Conservation (phyloP, 768 basidiomycete species). For the Amanita rimosa region DNA sequence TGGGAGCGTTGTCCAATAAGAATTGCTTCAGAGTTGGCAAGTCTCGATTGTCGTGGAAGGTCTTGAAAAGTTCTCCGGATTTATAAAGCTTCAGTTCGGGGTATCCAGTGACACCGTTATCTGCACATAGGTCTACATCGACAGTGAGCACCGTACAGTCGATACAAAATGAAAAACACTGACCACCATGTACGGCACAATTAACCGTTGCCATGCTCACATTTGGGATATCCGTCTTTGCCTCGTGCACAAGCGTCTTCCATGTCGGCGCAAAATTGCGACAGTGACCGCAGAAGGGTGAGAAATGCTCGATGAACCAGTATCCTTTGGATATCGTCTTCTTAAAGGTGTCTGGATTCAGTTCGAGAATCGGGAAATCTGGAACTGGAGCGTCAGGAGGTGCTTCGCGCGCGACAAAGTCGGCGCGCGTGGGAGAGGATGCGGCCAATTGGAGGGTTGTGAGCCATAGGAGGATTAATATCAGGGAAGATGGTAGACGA, state of each 20-base stretch:
- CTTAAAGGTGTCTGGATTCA: slow-evolving; percentile 54
- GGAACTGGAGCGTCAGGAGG: background rate
- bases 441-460: background rate
- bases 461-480: background rate
- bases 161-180: background rate
- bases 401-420: background rate
- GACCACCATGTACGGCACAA: slow-evolving; percentile 29
- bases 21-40: slow-evolving; percentile 45
- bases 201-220: slow-evolving; percentile 76
- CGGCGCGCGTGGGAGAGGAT: background rate
- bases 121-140: slow-evolving; percentile 61
- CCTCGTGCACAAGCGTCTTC: slow-evolving; percentile 50
- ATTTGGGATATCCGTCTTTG: slow-evolving; percentile 32
- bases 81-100: slow-evolving; percentile 68
- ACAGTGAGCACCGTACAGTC: background rate
- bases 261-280: slow-evolving; percentile 73
- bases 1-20: slow-evolving; percentile 29
- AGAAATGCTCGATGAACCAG: slow-evolving; percentile 83
- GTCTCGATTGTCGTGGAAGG: slow-evolving; percentile 43
- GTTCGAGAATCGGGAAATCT: slow-evolving; percentile 13
- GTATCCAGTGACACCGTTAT: slow-evolving; percentile 60
- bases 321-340: slow-evolving; percentile 41
- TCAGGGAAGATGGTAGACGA: background rate
- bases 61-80: slow-evolving; percentile 49
- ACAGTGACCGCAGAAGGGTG: slow-evolving; percentile 80